Evolutionary conservation across 768 basidiomycete species (phyloP), one percentile per base, ranked within the genome.

Genomic region (Inosperma sp.): DNA sequence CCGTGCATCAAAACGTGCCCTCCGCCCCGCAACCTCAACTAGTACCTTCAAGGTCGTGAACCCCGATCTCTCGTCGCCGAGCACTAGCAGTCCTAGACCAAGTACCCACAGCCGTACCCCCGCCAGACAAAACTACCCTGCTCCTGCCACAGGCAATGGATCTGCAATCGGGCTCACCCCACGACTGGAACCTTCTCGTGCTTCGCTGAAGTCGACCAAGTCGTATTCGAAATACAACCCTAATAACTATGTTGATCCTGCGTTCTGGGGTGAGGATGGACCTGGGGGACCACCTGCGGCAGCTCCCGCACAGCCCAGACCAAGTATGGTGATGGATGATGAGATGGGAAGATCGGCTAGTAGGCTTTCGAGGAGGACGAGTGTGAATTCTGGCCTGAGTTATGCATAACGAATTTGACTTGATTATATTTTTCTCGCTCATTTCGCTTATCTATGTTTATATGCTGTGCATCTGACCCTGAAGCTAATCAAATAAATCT

Each of bases 211-310:
- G 29, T 67, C 68, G 13, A 51, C 40, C 19, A 57, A 57, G 7
- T 66, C 67, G 5, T 69, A 65, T 41, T 53, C 53, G 14, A 60
- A 49, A 43, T 72, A 56, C 48, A 59, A 68, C 35, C 65, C 64
- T 1, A 10, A 51, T 3, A 64, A 44, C 13, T 72, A 72, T 51
- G 55, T 64, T 16, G 71, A 72, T 51, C 70, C 69, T 7, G 69
- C 69, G 14, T 65, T 43, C 40, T 68, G 60, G 60, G 49, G 48
- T 2, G 36, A 42, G 5, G 53, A 58, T 45, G 62, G 59, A 5
- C 52, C 50, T 5, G 49, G 48, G 30, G 51, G 43, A 1, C 48
- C 52, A 1, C 42, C 52, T 19, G 49, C 57, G 22, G 51, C 34
- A 19, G 19, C 34, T 8, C 49, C 49, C 23, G 49, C 49, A 33